Base-by-base conservation (phyloP, 164 flowering plant species). In the Tetracentron sinense region DNA sequence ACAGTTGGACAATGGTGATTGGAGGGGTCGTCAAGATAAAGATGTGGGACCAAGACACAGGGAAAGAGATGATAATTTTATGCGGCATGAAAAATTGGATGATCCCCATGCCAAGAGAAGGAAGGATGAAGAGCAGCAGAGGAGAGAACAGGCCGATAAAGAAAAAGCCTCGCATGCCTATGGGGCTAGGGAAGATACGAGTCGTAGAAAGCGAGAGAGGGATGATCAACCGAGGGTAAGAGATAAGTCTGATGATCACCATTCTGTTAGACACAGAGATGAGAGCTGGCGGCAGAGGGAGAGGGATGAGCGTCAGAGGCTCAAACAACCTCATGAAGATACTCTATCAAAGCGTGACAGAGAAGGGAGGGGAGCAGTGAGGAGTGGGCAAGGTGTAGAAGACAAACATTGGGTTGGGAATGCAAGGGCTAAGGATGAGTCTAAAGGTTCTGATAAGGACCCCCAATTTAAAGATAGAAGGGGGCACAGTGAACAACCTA, bases 131-230 rank as follows among this genome's bases (percentile, higher is more conserved):
- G 96, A 82, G 42, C 68, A 77, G 64, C 54, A 50, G 12, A 81
- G 86, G 62, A 79, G 95, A 76, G 89, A 85, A 22, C 78, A 75
- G 63, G 67, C 67, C 61, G 90, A 84, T 6, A 89, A 84, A 65
- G 88, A 87, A 65, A 95, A 81, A 54, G 59, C 69, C 29, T 63
- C 80, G 64, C 82, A 75, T 65, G 77, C 70, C 27, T 80, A 78
- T 59, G 75, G 86, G 67, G 62, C 66, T 59, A 62, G 68, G 42
- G 97, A 89, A 68, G 79, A 73, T 63, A 65, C 65, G 30, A 74
- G 81, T 74, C 84, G 81, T 44, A 82, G 87, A 30, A 92, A 82
- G 60, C 78, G 95, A 67, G 99, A 87, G 58, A 83, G 92, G 64
- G 97, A 82, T 74, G 87, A 83, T 22, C 83, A 70, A 54, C 71